phyloP scores from a whole-genome alignment of 2,329 filamentous ascomycete genomes.

The Erysiphe pulchra region DNA sequence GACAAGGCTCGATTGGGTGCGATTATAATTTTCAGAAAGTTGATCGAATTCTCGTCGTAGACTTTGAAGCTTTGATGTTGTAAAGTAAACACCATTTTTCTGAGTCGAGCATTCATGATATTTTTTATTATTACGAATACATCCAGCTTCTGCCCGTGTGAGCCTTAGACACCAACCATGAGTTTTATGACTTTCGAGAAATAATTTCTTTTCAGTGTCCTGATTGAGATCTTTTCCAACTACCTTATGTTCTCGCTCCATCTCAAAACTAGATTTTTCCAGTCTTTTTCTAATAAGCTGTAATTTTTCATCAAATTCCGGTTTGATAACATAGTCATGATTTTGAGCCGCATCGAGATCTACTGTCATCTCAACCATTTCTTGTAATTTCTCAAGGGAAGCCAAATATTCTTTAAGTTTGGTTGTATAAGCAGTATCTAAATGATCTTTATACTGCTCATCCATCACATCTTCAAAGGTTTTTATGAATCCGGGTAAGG shows the following conservation, averaged over 20 bases:
- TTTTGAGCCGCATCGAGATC: slow-evolving; percentile 87
- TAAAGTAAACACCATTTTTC: slow-evolving; percentile 98
- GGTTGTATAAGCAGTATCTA: slow-evolving; percentile 67
- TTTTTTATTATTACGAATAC: slow-evolving; percentile 69
- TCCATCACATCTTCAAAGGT: slow-evolving; percentile 90
- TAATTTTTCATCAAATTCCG: slow-evolving; percentile 80
- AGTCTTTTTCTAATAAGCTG: slow-evolving; percentile 77
- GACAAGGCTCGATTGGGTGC: slow-evolving; percentile 75
- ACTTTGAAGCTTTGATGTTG: slow-evolving; percentile 54
- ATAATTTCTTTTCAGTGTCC: slow-evolving; percentile 95
- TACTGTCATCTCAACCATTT: slow-evolving; percentile 97
- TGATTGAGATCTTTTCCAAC: slow-evolving; percentile 64
- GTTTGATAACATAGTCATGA: slow-evolving; percentile 97
- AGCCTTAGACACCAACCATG: slow-evolving; percentile 94
- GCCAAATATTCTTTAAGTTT: slow-evolving; percentile 56
- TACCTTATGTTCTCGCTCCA: slow-evolving; percentile 55
- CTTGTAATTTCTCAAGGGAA: slow-evolving; percentile 62
- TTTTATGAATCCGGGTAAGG: slow-evolving; percentile 68
- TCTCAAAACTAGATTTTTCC: slow-evolving; percentile 58
- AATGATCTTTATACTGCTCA: slow-evolving; percentile 64
- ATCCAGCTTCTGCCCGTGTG: slow-evolving; percentile 71
- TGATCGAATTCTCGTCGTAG: slow-evolving; percentile 83
- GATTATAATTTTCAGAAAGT: slow-evolving; percentile 79
- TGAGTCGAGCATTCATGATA: slow-evolving; percentile 95
- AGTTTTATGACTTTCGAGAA: slow-evolving; percentile 84